Conservation (phyloP, 495 filamentous ascomycete species). For the Hapsidospora chrysogenum region DNA sequence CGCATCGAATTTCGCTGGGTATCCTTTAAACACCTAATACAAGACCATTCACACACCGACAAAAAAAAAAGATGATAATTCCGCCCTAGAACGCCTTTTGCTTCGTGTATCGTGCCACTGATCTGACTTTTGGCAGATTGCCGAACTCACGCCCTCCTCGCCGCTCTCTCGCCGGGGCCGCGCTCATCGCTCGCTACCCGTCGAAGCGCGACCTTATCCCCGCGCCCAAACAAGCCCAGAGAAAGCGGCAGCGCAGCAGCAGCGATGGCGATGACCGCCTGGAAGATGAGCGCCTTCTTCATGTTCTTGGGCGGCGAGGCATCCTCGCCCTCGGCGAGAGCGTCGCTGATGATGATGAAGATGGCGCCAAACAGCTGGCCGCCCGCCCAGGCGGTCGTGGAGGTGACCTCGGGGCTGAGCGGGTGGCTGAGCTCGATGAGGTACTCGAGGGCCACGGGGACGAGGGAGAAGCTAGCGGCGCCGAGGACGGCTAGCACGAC, state of each 20-base stretch:
- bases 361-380: slow-evolving; percentile 66
- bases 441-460: slow-evolving; percentile 78
- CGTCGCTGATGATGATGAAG: slow-evolving; percentile 71
- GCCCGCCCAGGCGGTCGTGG: slow-evolving; percentile 66
- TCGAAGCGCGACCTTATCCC: slow-evolving; percentile 30
- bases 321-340: slow-evolving; percentile 42
- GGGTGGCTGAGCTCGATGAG: slow-evolving; percentile 76
- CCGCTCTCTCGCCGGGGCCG: too few relatives aligned
- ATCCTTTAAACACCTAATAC: too few relatives aligned
- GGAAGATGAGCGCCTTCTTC: slow-evolving; percentile 58
- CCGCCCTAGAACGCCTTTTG: too few relatives aligned
- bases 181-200: slow-evolving; percentile 12
- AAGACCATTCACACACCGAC: too few relatives aligned
- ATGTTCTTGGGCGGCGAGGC: slow-evolving; percentile 51
- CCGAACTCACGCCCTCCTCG: too few relatives aligned
- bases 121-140: too few relatives aligned
- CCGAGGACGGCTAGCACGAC: slow-evolving; percentile 58
- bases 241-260: slow-evolving; percentile 49
- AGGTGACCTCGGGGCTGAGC: slow-evolving; percentile 72
- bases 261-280: slow-evolving; percentile 48
- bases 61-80: too few relatives aligned
- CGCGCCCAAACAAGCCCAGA: slow-evolving; percentile 48
- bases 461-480: slow-evolving; percentile 58
- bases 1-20: too few relatives aligned
- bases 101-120: too few relatives aligned